Conservation (phyloP, 176 grass and related monocot genomes). For the Ampelocalamus luodianensis region DNA sequence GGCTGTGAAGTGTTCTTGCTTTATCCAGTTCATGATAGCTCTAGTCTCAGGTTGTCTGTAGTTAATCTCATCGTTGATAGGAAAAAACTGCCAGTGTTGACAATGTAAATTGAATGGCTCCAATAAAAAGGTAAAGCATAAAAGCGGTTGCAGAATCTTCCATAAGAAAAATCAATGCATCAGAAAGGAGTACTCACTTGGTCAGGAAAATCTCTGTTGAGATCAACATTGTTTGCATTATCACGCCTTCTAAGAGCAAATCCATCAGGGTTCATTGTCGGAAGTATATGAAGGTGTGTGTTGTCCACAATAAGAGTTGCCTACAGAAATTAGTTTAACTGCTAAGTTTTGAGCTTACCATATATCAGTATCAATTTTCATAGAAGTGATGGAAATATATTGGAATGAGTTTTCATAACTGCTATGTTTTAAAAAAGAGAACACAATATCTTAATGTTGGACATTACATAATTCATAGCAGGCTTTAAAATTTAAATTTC, state of each 20-base stretch:
- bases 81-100: slow-evolving; percentile 67
- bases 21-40: slow-evolving; percentile 92
- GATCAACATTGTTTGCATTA: slow-evolving; percentile 93
- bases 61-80: slow-evolving; percentile 66
- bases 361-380: neutral
- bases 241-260: slow-evolving; percentile 91
- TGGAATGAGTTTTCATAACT: neutral
- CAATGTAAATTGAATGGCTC: slow-evolving; percentile 38
- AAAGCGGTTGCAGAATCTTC: neutral
- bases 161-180: slow-evolving; percentile 29
- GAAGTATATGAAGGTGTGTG: slow-evolving; percentile 92
- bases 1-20: slow-evolving; percentile 75
- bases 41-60: slow-evolving; percentile 90
- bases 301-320: slow-evolving; percentile 88
- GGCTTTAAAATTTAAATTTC: neutral
- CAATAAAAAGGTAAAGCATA: slow-evolving; percentile 32
- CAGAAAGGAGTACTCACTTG: slow-evolving; percentile 56
- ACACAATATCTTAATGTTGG: neutral
- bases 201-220: slow-evolving; percentile 96
- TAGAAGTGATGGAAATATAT: slow-evolving; percentile 46
- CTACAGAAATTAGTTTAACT: slow-evolving; percentile 56
- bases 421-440: slow-evolving; percentile 16
- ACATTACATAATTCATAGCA: slow-evolving; percentile 5
- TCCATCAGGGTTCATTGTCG: slow-evolving; percentile 94
- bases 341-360: slow-evolving; percentile 29